Conservation (phyloP, 2,329 filamentous ascomycete species). For the Sporothrix mexicana region DNA sequence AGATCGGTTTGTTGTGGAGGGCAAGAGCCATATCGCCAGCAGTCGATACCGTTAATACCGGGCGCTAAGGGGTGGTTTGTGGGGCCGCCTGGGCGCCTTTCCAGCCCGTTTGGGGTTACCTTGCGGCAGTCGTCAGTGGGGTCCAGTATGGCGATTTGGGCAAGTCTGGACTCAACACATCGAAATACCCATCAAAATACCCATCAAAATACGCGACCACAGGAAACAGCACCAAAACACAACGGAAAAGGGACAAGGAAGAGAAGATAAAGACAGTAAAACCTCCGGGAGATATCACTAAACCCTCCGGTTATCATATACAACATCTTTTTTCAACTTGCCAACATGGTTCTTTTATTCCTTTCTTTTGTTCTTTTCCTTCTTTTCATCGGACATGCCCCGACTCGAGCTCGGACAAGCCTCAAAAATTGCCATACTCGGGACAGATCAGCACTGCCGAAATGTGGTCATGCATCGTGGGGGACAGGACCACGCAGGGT, state of each 20-base stretch:
- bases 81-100: too few species aligned
- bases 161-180: too few species aligned
- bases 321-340: not conserved
- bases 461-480: constrained; percentile 19
- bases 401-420: not conserved
- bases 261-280: not conserved
- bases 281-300: not conserved
- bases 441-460: not conserved
- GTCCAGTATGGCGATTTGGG: constrained; percentile 10
- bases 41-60: not conserved
- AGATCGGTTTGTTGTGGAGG: not conserved
- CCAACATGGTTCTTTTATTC: not conserved
- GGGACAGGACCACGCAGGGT: not conserved
- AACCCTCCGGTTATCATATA: not conserved
- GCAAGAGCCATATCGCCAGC: not conserved
- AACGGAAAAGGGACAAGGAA: too few species aligned
- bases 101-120: not conserved
- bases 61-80: not conserved
- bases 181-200: not conserved
- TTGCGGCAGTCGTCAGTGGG: constrained; percentile 4
- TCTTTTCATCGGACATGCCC: not conserved
- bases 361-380: not conserved
- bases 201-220: not conserved
- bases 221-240: too few species aligned
- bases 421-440: not conserved